Evolutionary conservation across 495 filamentous ascomycete species (phyloP).

Genomic region (Xylaria venustula): DNA sequence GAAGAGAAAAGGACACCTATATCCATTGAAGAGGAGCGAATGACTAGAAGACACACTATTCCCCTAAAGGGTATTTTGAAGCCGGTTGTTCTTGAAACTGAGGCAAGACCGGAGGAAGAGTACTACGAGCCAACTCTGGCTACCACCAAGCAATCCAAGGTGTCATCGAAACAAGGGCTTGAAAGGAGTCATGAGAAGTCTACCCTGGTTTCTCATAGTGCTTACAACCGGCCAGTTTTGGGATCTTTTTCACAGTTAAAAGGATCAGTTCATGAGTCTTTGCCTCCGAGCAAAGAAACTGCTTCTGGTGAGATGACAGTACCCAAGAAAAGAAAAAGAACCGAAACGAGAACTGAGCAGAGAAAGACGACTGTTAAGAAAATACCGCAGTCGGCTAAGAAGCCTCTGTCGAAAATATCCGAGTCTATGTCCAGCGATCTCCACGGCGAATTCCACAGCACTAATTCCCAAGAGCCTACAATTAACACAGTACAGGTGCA

Average conservation of each 20-base stretch:
- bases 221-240: constrained; percentile 29
- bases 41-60: constrained; percentile 26
- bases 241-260: constrained; percentile 11
- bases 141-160: neutral
- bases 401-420: constrained; percentile 12
- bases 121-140: neutral
- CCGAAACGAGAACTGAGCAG: constrained; percentile 5
- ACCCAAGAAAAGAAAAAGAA: constrained; percentile 1
- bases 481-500: neutral
- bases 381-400: neutral
- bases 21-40: constrained; percentile 41
- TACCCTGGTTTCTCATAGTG: constrained; percentile 19
- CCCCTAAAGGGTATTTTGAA: constrained; percentile 43
- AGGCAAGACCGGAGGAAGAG: constrained; percentile 2
- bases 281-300: neutral
- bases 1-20: constrained; percentile 19
- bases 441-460: neutral
- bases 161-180: constrained; percentile 9
- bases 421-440: constrained; percentile 25
- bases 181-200: constrained; percentile 18
- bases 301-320: neutral
- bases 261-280: neutral
- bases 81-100: constrained; percentile 15
- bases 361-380: neutral
- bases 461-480: neutral